These are phyloP conservation scores for Parathielavia appendiculata DNA, from an alignment of 495 filamentous ascomycete genomes.

Conservation along the genomic window DNA sequence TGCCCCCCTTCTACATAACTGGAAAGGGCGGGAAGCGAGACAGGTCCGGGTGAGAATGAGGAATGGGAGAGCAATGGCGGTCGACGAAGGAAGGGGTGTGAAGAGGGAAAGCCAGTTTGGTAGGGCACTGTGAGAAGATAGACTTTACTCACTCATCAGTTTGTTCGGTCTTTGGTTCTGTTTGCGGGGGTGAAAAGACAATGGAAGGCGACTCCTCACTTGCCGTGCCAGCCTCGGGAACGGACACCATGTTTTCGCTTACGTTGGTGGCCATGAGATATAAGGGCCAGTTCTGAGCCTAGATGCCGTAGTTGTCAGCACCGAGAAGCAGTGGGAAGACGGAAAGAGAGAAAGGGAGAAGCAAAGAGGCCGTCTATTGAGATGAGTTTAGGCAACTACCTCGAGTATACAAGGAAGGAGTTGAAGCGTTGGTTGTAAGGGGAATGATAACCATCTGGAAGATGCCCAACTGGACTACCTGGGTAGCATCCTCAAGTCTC, in stretches of 20 bases:
- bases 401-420: too few relatives aligned
- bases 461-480: too few relatives aligned
- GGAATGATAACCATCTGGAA: too few relatives aligned
- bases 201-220: neutral
- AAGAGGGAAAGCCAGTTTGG: neutral
- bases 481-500: too few relatives aligned
- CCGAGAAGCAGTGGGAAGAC: neutral
- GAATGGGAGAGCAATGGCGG: too few relatives aligned
- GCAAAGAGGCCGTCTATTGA: neutral
- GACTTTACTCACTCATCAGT: conserved; percentile 7
- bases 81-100: neutral
- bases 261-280: neutral
- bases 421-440: too few relatives aligned
- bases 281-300: neutral
- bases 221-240: neutral
- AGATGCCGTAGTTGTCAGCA: neutral
- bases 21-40: too few relatives aligned
- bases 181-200: neutral
- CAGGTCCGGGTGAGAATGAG: too few relatives aligned
- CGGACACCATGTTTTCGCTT: neutral
- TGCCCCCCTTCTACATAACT: too few relatives aligned
- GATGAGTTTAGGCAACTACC: too few relatives aligned
- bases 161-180: conserved; percentile 4
- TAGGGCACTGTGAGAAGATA: neutral
- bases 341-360: neutral